Evolutionary conservation across 345 rosid genomes (phyloP), one percentile per base, ranked within the genome.

Genomic region (Microcos paniculata): DNA sequence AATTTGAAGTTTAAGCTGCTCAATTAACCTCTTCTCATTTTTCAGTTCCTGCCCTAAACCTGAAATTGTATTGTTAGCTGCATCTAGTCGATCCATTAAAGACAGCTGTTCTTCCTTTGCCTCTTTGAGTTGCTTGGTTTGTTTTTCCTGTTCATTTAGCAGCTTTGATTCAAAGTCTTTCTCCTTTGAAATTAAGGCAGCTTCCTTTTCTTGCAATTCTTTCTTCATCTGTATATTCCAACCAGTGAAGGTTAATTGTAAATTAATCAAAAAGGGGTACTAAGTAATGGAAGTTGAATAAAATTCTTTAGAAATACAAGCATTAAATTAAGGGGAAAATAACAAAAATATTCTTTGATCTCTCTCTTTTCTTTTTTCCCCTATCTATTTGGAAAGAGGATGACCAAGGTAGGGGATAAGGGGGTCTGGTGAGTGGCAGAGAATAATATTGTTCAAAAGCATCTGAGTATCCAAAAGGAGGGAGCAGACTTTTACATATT

Each of bases 1-100:
- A 35, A 84, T 85, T 85, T 87, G 87, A 79, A 40, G 62, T 72
- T 75, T 88, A 62, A 93, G 86, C 70, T 88, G 86, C 46, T 86
- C 90, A 15, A 88, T 73, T 71, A 77, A 51, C 77, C 61, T 88
- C 84, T 88, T 93, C 77, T 93, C 91, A 28, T 89, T 82, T 81
- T 81, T 85, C 52, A 93, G 88, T 87, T 93, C 98, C 78, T 78
- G 84, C 61, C 90, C 99, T 75, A 93, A 81, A 46, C 82, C 90
- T 61, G 85, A 40, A 78, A 90, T 85, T 51, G 87, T 78, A 56
- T 75, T 80, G 74, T 90, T 90, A 6, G 98, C 98, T 49, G 88
- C 84, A 73, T 76, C 88, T 52, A 96, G 79, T 86, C 86, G 90
- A 77, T 81, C 83, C 76, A 77, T 42, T 46, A 93, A 67, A 78